Percentiles rank a stretch among this genome's conserved stretches.
These are phyloP conservation scores for Mesembryanthemum crystallinum DNA, from an alignment of 148 eudicot genomes.

Conservation along the genomic window DNA sequence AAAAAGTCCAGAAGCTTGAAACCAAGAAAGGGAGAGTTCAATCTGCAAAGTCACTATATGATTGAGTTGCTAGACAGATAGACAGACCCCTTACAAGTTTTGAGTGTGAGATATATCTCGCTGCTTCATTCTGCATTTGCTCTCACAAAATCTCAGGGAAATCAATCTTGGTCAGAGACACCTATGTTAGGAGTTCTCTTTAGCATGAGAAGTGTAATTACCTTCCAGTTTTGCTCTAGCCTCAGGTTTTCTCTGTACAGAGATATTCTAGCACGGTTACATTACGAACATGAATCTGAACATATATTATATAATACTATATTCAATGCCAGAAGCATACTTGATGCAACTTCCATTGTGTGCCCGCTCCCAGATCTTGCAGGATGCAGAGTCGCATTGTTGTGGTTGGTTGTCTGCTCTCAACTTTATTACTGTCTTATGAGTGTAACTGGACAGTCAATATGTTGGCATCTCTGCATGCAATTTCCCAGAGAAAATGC, in stretches of 20 bases:
- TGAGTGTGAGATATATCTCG: background rate
- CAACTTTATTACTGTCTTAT: too few species aligned
- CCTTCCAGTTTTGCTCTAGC: background rate
- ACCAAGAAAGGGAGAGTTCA: conserved; percentile 60
- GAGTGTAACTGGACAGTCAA: too few species aligned
- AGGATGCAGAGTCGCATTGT: too few species aligned
- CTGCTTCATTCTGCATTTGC: background rate
- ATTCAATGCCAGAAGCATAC: background rate
- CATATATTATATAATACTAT: too few species aligned
- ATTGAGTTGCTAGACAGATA: conserved; percentile 32
- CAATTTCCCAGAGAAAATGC: too few species aligned
- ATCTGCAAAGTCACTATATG: conserved; percentile 71
- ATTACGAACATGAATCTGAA: background rate
- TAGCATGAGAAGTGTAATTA: background rate
- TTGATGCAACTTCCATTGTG: background rate
- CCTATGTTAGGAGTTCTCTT: background rate
- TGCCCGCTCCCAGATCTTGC: background rate
- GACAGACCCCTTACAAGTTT: background rate
- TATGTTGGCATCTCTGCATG: too few species aligned
- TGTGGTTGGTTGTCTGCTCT: too few species aligned
- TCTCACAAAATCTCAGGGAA: background rate
- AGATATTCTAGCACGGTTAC: background rate
- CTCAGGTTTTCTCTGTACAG: conserved; percentile 9
- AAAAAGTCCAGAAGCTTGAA: conserved; percentile 56
- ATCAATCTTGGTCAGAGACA: background rate